Conservation (phyloP, 139 green algal genomes). For the Coelastrella sp. region DNA sequence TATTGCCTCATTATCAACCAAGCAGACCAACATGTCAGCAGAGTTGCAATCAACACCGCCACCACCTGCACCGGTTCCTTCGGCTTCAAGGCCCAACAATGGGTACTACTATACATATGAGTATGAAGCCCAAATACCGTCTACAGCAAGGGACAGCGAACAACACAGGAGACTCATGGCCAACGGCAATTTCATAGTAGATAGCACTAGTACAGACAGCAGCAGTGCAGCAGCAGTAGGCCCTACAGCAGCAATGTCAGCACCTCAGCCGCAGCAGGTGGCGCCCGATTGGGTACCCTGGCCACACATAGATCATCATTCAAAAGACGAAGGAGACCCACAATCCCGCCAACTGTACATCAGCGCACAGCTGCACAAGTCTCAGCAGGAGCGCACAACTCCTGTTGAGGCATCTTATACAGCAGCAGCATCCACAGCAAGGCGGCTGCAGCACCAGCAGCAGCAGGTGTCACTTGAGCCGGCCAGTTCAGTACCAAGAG, state of each 20-base stretch:
- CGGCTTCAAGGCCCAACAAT: neutral
- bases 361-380: too few species aligned
- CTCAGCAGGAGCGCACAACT: too few species aligned
- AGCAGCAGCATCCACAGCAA: too few species aligned
- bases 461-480: too few species aligned
- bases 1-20: neutral
- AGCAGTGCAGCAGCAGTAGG: neutral
- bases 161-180: neutral
- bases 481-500: neutral
- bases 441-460: neutral
- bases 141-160: conserved; percentile 3
- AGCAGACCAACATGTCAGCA: neutral
- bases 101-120: conserved; percentile 47
- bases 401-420: too few species aligned
- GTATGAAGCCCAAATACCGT: conserved; percentile 16
- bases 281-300: neutral
- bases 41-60: neutral
- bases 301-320: too few species aligned
- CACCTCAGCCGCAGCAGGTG: neutral
- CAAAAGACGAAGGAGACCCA: too few species aligned
- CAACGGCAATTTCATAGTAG: neutral
- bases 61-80: neutral
- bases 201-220: neutral
- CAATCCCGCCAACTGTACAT: too few species aligned
- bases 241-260: neutral